These are phyloP conservation scores for Leccinum uliginosum DNA, from an alignment of 768 basidiomycete species.

Conservation along the genomic window DNA sequence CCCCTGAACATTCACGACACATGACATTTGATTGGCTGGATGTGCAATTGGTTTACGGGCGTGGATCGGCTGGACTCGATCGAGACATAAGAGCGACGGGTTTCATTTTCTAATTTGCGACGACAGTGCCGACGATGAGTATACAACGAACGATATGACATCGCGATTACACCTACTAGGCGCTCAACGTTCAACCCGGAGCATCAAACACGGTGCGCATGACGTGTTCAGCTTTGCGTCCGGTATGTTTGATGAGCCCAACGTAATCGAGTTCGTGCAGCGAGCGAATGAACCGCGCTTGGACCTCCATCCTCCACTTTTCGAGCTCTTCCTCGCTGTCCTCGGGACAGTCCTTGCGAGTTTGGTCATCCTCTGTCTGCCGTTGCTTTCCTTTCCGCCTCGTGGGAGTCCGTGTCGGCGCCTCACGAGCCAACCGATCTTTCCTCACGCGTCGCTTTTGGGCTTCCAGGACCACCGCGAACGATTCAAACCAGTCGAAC, in stretches of 20 bases:
- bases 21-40: neutral
- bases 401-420: constrained; percentile 13
- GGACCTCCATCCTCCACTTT: constrained; percentile 59
- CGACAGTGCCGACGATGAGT: neutral
- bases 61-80: neutral
- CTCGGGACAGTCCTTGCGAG: constrained; percentile 12
- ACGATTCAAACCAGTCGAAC: constrained; percentile 86
- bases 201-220: constrained; percentile 60
- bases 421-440: neutral
- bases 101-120: neutral
- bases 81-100: neutral
- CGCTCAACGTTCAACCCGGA: constrained; percentile 5
- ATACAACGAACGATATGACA: neutral
- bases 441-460: constrained; percentile 33
- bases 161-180: constrained; percentile 14
- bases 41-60: neutral
- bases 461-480: constrained; percentile 59
- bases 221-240: constrained; percentile 75
- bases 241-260: constrained; percentile 77
- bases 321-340: constrained; percentile 37
- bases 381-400: constrained; percentile 25
- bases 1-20: neutral
- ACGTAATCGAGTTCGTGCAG: constrained; percentile 80
- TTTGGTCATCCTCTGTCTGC: constrained; percentile 19
- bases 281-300: constrained; percentile 75